Percentiles rank a stretch among this genome's conserved stretches.
phyloP scores from a whole-genome alignment of 345 rosid genomes.

The Angophora floribunda region DNA sequence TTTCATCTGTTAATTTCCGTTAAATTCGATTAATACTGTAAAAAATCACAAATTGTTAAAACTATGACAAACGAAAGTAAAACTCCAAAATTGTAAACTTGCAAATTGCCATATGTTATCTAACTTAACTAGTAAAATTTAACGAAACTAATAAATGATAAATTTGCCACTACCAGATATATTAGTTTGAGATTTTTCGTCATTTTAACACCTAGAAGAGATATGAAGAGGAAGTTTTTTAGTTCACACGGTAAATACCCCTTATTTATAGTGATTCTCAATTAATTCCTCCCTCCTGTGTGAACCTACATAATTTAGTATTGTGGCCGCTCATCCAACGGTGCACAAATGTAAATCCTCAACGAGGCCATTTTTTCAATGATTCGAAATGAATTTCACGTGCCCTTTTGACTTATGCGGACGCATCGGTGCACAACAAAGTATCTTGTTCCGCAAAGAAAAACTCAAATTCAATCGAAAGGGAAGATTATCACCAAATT shows the following conservation, averaged over 20 bases:
- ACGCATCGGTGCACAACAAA: neutral
- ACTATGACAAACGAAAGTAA: neutral
- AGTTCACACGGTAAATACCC: neutral
- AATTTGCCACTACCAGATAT: no score
- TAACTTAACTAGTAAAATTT: no score
- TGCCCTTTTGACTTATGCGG: neutral
- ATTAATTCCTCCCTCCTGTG: neutral
- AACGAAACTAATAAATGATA: rapidly evolving
- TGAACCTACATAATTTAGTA: neutral
- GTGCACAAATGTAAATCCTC: neutral
- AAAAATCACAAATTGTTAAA: no score
- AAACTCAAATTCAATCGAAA: neutral
- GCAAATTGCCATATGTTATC: no score
- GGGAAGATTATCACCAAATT: neutral
- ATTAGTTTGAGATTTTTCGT: rapidly evolving
- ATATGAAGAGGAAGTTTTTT: neutral
- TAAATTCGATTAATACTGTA: no score
- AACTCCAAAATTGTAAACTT: no score
- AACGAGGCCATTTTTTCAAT: neutral
- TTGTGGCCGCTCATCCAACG: neutral
- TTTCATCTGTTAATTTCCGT: no score
- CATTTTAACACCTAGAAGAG: neutral
- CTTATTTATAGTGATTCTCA: neutral
- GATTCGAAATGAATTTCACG: neutral
- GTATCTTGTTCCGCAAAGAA: neutral